Conservation (phyloP, 345 rosid species). For the Eucalyptus tenuipes region DNA sequence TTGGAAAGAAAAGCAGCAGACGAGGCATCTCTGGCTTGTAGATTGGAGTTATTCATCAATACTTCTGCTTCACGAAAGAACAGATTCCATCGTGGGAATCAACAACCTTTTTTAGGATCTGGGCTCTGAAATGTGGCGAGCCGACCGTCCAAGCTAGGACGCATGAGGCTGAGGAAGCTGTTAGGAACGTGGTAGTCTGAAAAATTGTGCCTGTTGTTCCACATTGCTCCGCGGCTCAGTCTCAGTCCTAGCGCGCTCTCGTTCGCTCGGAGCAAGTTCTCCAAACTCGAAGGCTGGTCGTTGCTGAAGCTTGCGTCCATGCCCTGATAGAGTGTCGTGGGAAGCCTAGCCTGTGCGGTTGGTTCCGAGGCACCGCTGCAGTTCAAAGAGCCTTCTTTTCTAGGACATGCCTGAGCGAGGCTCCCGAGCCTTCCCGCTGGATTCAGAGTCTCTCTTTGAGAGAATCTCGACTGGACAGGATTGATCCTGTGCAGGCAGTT, state of each 20-base stretch:
- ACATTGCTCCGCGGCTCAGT: conserved; percentile 24
- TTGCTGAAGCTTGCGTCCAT: conserved; percentile 1
- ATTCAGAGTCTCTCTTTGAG: neutral
- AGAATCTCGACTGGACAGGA: conserved; percentile 6
- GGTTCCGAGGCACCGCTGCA: neutral
- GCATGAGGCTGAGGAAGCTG: conserved; percentile 8
- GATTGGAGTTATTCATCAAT: neutral
- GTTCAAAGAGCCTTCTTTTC: neutral
- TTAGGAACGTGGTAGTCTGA: conserved; percentile 14
- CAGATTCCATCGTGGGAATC: conserved; percentile 1
- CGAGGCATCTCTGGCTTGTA: neutral
- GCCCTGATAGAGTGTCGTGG: conserved; percentile 13
- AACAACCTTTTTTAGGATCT: conserved; percentile 1
- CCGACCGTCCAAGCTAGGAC: conserved; percentile 14
- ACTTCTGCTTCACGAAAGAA: neutral
- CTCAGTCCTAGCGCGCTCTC: neutral
- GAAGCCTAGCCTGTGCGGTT: conserved; percentile 16
- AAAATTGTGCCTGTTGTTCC: conserved; percentile 6
- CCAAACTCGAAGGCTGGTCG: conserved; percentile 8
- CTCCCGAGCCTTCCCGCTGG: conserved; percentile 14
- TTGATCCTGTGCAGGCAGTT: conserved; percentile 12
- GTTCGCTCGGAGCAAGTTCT: conserved; percentile 7
- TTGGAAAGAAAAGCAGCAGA: neutral
- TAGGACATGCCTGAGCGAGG: conserved; percentile 2
- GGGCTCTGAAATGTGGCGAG: conserved; percentile 7